These are phyloP conservation scores for Sporothrix globosa DNA, from an alignment of 2,329 filamentous ascomycete species.

Conservation along the genomic window DNA sequence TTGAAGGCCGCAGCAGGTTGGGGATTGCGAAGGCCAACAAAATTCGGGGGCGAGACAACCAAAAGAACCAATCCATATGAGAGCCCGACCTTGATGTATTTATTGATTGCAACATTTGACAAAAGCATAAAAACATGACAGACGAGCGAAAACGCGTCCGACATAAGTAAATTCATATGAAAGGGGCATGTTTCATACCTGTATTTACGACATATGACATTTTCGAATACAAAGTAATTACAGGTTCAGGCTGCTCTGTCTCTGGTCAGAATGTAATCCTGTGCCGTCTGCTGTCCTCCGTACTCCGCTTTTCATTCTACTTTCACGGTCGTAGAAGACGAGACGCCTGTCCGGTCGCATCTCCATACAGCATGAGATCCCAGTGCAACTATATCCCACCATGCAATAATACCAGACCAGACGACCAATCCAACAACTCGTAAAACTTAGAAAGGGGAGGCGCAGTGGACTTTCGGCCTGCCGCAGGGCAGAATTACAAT, in stretches of 20 bases:
- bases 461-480: neutral
- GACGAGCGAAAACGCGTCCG: neutral
- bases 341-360: slow-evolving; percentile 1
- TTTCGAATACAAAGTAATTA: too few relatives aligned
- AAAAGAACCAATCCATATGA: neutral
- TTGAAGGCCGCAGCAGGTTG: neutral
- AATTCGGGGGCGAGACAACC: neutral
- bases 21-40: neutral
- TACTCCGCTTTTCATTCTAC: too few relatives aligned
- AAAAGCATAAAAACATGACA: neutral
- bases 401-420: slow-evolving; percentile 19
- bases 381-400: slow-evolving; percentile 18
- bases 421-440: neutral
- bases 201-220: neutral
- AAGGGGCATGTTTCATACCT: slow-evolving; percentile 8
- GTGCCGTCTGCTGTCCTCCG: neutral
- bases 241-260: neutral
- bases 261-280: neutral
- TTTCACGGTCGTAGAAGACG: neutral
- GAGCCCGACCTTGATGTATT: too few relatives aligned
- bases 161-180: neutral
- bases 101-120: too few relatives aligned
- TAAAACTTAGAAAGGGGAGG: slow-evolving; percentile 1
- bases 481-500: slow-evolving; percentile 14
- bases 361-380: neutral